Evolutionary conservation across 495 filamentous ascomycete species (phyloP), one percentile per base, ranked within the genome.

Genomic region (Stereocaulon alpinum): DNA sequence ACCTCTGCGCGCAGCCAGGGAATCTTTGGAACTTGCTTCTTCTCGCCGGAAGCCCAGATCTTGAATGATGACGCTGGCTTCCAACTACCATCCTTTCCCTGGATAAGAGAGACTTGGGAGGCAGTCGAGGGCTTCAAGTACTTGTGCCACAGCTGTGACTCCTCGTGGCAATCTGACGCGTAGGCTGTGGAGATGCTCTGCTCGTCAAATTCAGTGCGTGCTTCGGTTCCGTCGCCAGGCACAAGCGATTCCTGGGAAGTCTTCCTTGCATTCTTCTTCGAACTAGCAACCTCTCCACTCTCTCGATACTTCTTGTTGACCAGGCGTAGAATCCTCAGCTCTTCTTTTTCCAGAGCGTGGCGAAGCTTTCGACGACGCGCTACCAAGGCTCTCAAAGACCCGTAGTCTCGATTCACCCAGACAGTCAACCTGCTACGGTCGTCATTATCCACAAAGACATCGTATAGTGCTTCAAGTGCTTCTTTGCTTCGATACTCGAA

Each of bases 11-110:
- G 87, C 65, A 89, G 92, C 72, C 87, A 87, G 68, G 95, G 89
- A 64, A 97, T 95, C 2, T 87, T 94, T 70, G 96, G 92, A 15
- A 95, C 90, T 69, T 94, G 95, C 72, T 88, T 86, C 59, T 47
- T 59, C 37, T 63, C 57, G 40, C 64, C 61, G 22, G 44, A 37
- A 44, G 44, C 41, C 64, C 64, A 64, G 29, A 57, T 55, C 18
- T 53, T 61, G 22, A 61, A 63, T 12, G 52, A 58, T 43, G 64
- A 62, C 27, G 61, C 34, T 22, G 64, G 61, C 51, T 64, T 60
- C 64, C 64, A 66, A 3, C 6, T 61, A 30, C 56, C 64, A 49
- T 56, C 55, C 18, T 63, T 61, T 22, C 20, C 54, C 22, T 40
- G 49, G 18, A 56, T 18, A 1, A 66, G 50, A 12, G 47, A 58